Base-by-base conservation (phyloP, 345 rosid genomes). In the Euclidium syriacum region DNA sequence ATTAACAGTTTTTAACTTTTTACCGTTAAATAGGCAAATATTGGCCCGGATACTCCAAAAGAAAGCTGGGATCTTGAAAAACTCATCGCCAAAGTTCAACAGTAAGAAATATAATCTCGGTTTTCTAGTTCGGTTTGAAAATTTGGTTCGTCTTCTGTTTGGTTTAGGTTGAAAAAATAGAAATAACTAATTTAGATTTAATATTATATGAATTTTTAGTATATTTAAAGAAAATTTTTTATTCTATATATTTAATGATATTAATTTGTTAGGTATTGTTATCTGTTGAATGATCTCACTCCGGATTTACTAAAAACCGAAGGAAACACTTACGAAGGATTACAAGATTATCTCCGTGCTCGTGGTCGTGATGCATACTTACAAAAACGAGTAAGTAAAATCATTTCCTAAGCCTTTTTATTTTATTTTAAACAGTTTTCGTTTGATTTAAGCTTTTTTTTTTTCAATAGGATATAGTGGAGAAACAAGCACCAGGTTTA, bases 201-300 rank as follows among this genome's bases (percentile, higher is more conserved):
- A n/a, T n/a, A n/a, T n/a, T n/a, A n/a, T n/a, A n/a, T n/a, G n/a
- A n/a, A n/a, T n/a, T n/a, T n/a, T n/a, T n/a, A n/a, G n/a, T n/a
- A n/a, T n/a, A n/a, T n/a, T n/a, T n/a, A n/a, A n/a, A n/a, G n/a
- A n/a, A n/a, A n/a, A n/a, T n/a, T n/a, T n/a, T n/a, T n/a, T n/a
- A n/a, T n/a, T n/a, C n/a, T n/a, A n/a, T n/a, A n/a, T n/a, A n/a
- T n/a, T n/a, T n/a, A n/a, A n/a, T n/a, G n/a, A n/a, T n/a, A n/a
- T n/a, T n/a, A n/a, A n/a, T n/a, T n/a, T n/a, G n/a, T n/a, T 53
- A 92, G 98, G 87, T 89, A 89, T 72, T 92, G 98, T 80, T 92
- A 87, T 68, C 80, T 89, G 44, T 73, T 92, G 80, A 84, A 73
- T 49, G 94, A 87, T 70, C 74, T 89, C 74, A 83, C 90, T 47